These are phyloP conservation scores for Hypomyces rosellus DNA, from an alignment of 2,329 filamentous ascomycete genomes.

Conservation along the genomic window DNA sequence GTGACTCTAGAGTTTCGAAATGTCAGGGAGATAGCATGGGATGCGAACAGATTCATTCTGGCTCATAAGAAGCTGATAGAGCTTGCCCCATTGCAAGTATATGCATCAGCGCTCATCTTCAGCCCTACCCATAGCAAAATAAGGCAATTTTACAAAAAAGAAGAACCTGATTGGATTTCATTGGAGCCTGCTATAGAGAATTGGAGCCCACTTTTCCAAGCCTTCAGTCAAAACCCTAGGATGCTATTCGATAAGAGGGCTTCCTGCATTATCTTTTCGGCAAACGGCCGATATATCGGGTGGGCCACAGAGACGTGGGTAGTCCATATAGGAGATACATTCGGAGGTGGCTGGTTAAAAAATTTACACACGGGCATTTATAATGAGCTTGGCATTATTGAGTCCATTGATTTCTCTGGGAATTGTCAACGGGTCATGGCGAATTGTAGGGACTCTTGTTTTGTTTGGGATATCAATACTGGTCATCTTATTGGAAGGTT, in stretches of 20 bases:
- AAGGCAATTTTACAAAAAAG: constrained; percentile 1
- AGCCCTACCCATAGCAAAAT: constrained; percentile 2
- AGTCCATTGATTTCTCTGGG: not conserved
- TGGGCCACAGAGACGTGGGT: too few species aligned
- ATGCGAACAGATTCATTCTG: constrained; percentile 5
- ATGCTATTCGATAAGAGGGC: too few species aligned
- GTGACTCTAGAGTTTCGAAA: not conserved
- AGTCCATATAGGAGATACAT: too few species aligned
- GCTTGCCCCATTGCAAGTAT: constrained; percentile 3
- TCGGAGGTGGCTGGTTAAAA: too few species aligned
- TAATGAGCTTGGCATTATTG: too few species aligned
- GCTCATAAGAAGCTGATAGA: not conserved
- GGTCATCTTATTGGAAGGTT: too few species aligned
- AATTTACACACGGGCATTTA: too few species aligned
- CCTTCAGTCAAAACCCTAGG: constrained; percentile 1
- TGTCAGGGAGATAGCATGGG: not conserved
- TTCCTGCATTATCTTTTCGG: too few species aligned
- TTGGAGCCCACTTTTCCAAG: constrained; percentile 4
- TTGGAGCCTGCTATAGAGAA: constrained; percentile 4
- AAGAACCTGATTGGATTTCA: constrained; percentile 3
- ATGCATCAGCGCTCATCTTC: constrained; percentile 5
- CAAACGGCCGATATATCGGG: too few species aligned
- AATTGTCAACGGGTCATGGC: constrained; percentile 1
- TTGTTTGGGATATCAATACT: too few species aligned
- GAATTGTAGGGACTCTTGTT: not conserved